A percentile compares a stretch with the other conserved stretches of the same genome.
Conservation (phyloP, 805 yeast species). For the Barnettozyma botsteinii region DNA sequence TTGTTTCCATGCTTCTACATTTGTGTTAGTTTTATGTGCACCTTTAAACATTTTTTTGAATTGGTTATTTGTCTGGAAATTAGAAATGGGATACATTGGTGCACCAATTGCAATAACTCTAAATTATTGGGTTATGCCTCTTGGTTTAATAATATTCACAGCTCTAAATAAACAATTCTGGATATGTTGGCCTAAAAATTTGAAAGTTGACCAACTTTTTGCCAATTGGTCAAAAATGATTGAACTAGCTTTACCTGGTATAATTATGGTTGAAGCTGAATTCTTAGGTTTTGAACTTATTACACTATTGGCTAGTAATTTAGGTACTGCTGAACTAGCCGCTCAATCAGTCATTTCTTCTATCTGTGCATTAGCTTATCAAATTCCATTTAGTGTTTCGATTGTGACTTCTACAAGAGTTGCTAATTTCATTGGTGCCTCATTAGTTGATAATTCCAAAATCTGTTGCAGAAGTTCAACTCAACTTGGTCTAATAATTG, state of each 20-base stretch:
- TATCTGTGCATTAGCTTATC: slow-evolving; percentile 56
- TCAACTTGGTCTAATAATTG: slow-evolving; percentile 36
- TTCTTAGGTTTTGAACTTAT: slow-evolving; percentile 68
- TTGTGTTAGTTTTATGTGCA: slow-evolving; percentile 54
- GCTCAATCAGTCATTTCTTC: slow-evolving; percentile 72
- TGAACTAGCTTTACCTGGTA: slow-evolving; percentile 66
- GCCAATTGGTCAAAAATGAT: slow-evolving; percentile 54
- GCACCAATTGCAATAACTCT: slow-evolving; percentile 69
- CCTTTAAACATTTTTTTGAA: slow-evolving; percentile 60
- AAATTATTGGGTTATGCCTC: slow-evolving; percentile 56
- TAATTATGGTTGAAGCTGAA: slow-evolving; percentile 73
- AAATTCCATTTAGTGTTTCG: slow-evolving; percentile 70
- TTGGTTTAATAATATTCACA: slow-evolving; percentile 47
- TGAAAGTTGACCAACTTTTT: slow-evolving; percentile 6
- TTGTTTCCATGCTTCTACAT: slow-evolving; percentile 79
- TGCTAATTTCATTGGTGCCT: slow-evolving; percentile 66
- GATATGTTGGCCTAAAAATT: slow-evolving; percentile 27
- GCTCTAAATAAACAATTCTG: slow-evolving; percentile 38
- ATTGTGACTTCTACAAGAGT: slow-evolving; percentile 69
- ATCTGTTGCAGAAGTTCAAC: slow-evolving; percentile 40
- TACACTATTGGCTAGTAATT: slow-evolving; percentile 62
- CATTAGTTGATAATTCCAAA: slow-evolving; percentile 40
- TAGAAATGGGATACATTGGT: slow-evolving; percentile 67
- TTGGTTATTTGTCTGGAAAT: slow-evolving; percentile 60
- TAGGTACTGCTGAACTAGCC: slow-evolving; percentile 66